A percentile compares a stretch with the other conserved stretches of the same genome.
These are phyloP conservation scores for Starmerella stigmatis DNA, from an alignment of 805 yeast genomes.

Conservation along the genomic window DNA sequence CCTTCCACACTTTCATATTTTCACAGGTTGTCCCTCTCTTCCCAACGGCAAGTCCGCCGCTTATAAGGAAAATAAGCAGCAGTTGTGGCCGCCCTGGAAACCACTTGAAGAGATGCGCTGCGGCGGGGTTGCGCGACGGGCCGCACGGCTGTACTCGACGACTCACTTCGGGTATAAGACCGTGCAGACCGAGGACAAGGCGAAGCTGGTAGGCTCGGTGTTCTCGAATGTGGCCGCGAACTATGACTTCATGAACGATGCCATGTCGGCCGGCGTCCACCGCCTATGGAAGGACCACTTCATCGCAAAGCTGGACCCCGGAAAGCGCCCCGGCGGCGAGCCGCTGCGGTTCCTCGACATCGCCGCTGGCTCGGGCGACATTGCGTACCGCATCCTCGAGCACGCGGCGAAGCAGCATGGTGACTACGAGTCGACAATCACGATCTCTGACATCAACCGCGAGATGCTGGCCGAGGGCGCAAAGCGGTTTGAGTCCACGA, in stretches of 20 bases:
- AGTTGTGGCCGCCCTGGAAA: not conserved
- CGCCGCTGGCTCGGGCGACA: conserved; percentile 98
- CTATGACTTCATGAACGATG: conserved; percentile 96
- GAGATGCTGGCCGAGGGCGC: conserved; percentile 94
- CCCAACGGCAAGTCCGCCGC: too few relatives aligned
- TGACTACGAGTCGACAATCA: conserved; percentile 70
- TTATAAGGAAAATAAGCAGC: not conserved
- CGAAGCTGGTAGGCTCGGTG: conserved; percentile 59
- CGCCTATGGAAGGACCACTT: conserved; percentile 91
- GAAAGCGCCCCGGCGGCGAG: conserved; percentile 75
- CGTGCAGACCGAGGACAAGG: conserved; percentile 70
- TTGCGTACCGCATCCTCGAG: conserved; percentile 87
- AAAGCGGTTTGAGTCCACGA: conserved; percentile 46
- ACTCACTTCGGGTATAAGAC: conserved; percentile 91
- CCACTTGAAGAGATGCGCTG: not conserved
- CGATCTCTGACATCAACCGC: conserved; percentile 86
- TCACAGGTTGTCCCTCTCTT: too few relatives aligned
- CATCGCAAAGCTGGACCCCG: conserved; percentile 81
- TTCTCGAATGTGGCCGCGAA: conserved; percentile 90
- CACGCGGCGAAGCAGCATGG: conserved; percentile 74
- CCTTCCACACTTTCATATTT: too few relatives aligned
- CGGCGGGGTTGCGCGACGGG: conserved; percentile 1
- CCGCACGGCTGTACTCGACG: conserved; percentile 31
- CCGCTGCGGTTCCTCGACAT: conserved; percentile 87
- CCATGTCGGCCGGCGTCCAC: conserved; percentile 92